Conservation (phyloP, 208 protist genomes). For the Trypanosoma scelopori region DNA sequence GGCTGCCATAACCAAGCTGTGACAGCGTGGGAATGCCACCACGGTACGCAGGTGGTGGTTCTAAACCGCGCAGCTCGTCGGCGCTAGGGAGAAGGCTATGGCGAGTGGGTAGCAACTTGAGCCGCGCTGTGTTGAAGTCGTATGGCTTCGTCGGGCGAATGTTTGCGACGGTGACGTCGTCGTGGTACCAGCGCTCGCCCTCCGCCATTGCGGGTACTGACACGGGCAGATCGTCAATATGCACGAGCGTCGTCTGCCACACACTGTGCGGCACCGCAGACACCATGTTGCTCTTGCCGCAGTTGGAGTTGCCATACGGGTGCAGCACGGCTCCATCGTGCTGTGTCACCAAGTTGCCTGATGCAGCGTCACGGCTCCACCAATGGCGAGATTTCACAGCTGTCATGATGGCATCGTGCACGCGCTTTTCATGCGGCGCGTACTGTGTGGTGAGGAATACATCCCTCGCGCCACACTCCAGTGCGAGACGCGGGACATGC, state of each 20-base stretch:
- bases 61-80: conserved; percentile 35
- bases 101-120: conserved; percentile 34
- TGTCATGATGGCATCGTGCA: conserved; percentile 60
- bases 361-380: conserved; percentile 38
- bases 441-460: conserved; percentile 90
- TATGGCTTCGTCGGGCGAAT: conserved; percentile 82
- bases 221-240: conserved; percentile 85
- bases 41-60: conserved; percentile 38
- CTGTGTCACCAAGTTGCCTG: conserved; percentile 17
- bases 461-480: conserved; percentile 70
- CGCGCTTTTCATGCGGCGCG: conserved; percentile 72
- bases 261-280: conserved; percentile 54
- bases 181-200: conserved; percentile 88
- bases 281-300: background rate
- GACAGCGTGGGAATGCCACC: conserved; percentile 63
- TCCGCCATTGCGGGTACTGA: conserved; percentile 78
- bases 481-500: conserved; percentile 71
- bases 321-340: conserved; percentile 15
- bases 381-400: conserved; percentile 39
- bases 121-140: conserved; percentile 41
- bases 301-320: conserved; percentile 12
- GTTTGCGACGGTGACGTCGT: conserved; percentile 71
- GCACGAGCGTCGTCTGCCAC: conserved; percentile 89
- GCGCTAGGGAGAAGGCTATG: conserved; percentile 40
- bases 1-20: conserved; percentile 66